These are phyloP conservation scores for Yarrowia sp. DNA, from an alignment of 805 yeast species.

Conservation along the genomic window DNA sequence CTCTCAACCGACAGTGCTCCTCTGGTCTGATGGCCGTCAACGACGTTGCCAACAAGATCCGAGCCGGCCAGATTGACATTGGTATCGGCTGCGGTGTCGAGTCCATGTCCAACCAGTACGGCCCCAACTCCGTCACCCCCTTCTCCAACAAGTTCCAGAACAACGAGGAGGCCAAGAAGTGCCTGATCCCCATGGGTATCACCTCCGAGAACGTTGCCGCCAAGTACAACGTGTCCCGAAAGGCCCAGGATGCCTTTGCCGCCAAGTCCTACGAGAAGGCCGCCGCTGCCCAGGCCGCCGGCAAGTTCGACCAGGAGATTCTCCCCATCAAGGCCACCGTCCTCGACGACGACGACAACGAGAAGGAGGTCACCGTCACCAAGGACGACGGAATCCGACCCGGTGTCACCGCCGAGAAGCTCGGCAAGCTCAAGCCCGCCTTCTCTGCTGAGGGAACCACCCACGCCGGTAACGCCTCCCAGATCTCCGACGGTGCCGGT, in stretches of 20 bases:
- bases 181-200: slow-evolving; percentile 94
- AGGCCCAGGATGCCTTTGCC: slow-evolving; percentile 85
- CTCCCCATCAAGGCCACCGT: slow-evolving; percentile 74
- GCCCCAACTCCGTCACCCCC: slow-evolving; percentile 74
- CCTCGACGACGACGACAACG: slow-evolving; percentile 65
- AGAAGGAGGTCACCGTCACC: slow-evolving; percentile 59
- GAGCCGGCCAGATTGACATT: slow-evolving; percentile 84
- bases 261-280: slow-evolving; percentile 88
- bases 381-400: slow-evolving; percentile 90
- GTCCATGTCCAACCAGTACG: slow-evolving; percentile 89
- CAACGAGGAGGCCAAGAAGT: slow-evolving; percentile 64
- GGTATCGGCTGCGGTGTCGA: slow-evolving; percentile 95
- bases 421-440: slow-evolving; percentile 83
- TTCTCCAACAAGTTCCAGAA: slow-evolving; percentile 59
- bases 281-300: slow-evolving; percentile 69
- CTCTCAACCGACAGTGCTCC: slow-evolving; percentile 93
- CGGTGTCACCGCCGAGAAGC: slow-evolving; percentile 79
- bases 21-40: slow-evolving; percentile 91
- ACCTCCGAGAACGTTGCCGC: slow-evolving; percentile 90
- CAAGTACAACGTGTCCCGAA: slow-evolving; percentile 68
- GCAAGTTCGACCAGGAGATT: slow-evolving; percentile 87
- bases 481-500: slow-evolving; percentile 95
- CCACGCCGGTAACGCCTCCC: slow-evolving; percentile 96
- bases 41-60: slow-evolving; percentile 87
- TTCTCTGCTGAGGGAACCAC: slow-evolving; percentile 84